Conservation (phyloP, 306 rosid genomes). For the Cucurbita ficifolia region DNA sequence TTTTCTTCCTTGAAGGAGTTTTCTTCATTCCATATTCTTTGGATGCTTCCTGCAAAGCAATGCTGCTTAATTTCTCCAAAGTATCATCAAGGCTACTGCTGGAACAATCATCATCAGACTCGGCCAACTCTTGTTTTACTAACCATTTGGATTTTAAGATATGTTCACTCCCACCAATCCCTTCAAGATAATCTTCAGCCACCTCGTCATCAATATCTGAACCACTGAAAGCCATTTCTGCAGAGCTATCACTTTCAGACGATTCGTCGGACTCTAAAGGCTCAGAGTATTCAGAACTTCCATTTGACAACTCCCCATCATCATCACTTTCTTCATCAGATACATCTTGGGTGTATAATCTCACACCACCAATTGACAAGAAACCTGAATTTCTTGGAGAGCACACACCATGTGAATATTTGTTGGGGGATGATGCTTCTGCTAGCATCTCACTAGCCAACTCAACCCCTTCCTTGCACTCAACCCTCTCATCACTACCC, state of each 20-base stretch:
- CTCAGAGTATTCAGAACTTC: slow-evolving; percentile 22
- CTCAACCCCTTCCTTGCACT: slow-evolving; percentile 23
- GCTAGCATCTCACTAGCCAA: slow-evolving; percentile 25
- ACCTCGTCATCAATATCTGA: slow-evolving; percentile 77
- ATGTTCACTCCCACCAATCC: slow-evolving; percentile 71
- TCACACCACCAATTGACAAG: slow-evolving; percentile 72
- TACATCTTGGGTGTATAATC: slow-evolving; percentile 64
- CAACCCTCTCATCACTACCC: slow-evolving; percentile 22
- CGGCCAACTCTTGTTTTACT: slow-evolving; percentile 34
- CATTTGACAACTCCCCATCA: slow-evolving; percentile 24
- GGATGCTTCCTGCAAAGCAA: slow-evolving; percentile 73
- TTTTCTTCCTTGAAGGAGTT: slow-evolving; percentile 31
- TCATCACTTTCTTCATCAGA: slow-evolving; percentile 51
- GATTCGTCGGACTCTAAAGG: slow-evolving; percentile 28
- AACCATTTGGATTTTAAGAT: slow-evolving; percentile 65
- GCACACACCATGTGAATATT: slow-evolving; percentile 28
- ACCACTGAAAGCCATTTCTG: slow-evolving; percentile 49
- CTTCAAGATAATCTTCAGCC: slow-evolving; percentile 74
- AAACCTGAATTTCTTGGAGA: slow-evolving; percentile 50
- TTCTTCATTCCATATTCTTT: slow-evolving; percentile 52
- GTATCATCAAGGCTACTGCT: slow-evolving; percentile 42
- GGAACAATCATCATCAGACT: slow-evolving; percentile 42
- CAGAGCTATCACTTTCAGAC: slow-evolving; percentile 46
- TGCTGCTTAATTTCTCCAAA: slow-evolving; percentile 54
- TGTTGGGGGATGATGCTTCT: slow-evolving; percentile 14